Base-by-base conservation (phyloP, 2,329 filamentous ascomycete species). In the Xylariales sp. region DNA sequence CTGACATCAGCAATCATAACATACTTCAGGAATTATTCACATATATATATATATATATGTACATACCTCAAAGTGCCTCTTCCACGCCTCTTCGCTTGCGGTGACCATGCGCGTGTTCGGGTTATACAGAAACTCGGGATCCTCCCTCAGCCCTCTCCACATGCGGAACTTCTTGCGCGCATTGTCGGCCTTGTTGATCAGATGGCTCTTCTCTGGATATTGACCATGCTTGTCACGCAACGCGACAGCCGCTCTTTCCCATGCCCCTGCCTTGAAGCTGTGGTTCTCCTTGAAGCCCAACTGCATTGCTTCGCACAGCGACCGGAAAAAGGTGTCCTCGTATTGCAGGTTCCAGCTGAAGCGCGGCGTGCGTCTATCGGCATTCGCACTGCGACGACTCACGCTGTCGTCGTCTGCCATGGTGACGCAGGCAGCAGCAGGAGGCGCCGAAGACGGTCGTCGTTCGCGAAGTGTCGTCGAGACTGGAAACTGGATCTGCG, bases 181-280 rank as follows among this genome's bases (percentile, higher is more conserved):
- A 57, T 80, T 80, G 60, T 80, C 76, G 48, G 74, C 77, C 62
- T 80, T 80, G 64, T 80, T 80, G 58, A 80, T 78, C 25, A 80
- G 70, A 41, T 80, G 76, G 51, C 69, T 73, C 61, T 80, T 80
- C 46, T 76, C 70, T n/a, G 76, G 74, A 47, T 69, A 77, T 33
- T 76, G 74, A 52, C 66, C 65, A 51, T 80, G 76, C 40, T 68
- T 69, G 21, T 75, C 71, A 59, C 73, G 69, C 41, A 80, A 60
- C 22, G 73, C 74, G 34, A 67, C 62, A 42, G 71, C 69, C 33
- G 76, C 76, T 48, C 74, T 73, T 43, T 79, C 73, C 76, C 76
- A 80, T 2, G 76, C 76, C 53, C 78, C 75, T 14, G 71, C 66
- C 59, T 80, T 80, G 66, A 80, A 80, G 63, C 73, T 78, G 59